Conservation (phyloP, 495 filamentous ascomycete genomes). For the Diplogelasinospora grovesii region DNA sequence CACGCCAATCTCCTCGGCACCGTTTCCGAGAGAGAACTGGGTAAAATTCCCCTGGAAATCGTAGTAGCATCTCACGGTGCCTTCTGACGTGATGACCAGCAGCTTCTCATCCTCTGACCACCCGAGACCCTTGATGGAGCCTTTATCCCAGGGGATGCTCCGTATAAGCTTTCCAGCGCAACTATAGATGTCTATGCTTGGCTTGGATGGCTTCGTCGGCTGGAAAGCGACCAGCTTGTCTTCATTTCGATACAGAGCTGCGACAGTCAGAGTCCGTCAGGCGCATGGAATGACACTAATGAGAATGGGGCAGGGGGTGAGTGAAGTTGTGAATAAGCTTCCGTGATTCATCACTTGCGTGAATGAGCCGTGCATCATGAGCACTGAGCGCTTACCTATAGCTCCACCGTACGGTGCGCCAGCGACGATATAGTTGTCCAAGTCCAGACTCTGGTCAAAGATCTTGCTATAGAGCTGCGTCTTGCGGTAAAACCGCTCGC, state of each 20-base stretch:
- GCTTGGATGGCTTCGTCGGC: constrained; percentile 63
- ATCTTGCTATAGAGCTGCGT: constrained; percentile 84
- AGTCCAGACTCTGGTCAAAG: constrained; percentile 85
- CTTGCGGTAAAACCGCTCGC: constrained; percentile 90
- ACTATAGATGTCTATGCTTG: constrained; percentile 91
- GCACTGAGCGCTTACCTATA: constrained; percentile 55
- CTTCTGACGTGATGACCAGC: constrained; percentile 80
- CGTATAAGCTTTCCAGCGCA: constrained; percentile 77
- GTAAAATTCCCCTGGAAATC: constrained; percentile 90
- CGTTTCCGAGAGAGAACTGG: constrained; percentile 90
- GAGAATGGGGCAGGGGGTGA: too few species aligned
- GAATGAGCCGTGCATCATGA: too few species aligned
- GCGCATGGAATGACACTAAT: too few species aligned
- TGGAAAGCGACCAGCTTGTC: constrained; percentile 71
- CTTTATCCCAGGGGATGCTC: constrained; percentile 76
- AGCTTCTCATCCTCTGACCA: constrained; percentile 98
- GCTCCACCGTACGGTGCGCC: constrained; percentile 95
- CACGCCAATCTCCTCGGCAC: constrained; percentile 81
- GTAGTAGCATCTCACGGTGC: constrained; percentile 85
- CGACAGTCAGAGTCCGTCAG: constrained; percentile 13
- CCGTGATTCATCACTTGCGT: too few species aligned
- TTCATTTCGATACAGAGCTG: constrained; percentile 87
- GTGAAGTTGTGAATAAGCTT: too few species aligned
- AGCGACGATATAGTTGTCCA: constrained; percentile 88
- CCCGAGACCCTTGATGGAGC: constrained; percentile 78